Base-by-base conservation (phyloP, 805 yeast genomes). In the Yamadazyma olivae region DNA sequence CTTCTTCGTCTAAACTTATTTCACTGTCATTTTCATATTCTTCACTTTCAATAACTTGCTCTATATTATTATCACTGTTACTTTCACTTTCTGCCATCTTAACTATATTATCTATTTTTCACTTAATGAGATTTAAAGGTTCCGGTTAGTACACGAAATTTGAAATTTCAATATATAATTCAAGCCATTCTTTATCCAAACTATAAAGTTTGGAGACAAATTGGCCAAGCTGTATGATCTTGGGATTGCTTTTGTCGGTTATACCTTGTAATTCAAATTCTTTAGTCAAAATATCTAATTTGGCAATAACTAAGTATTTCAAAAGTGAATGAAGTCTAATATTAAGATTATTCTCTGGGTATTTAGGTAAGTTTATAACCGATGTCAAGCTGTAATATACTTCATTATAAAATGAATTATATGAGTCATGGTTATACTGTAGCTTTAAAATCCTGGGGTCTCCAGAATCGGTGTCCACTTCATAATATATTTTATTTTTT, bases 1-100 rank as follows among this genome's bases (percentile, higher is more conserved):
- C 74, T 22, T 67, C 71, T 44, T 65, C 71, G 29, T 67, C 71
- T 15, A 67, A 50, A 43, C 70, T 62, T 6, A 65, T 62, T 40
- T 66, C 72, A 31, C 66, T 60, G 6, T 36, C 38, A 28, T 41
- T 33, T 3, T 36, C 39, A 7, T 22, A 13, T 35, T 35, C 38
- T 16, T 33, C 36, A 3, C 16, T 23, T n/a, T n/a, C n/a, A n/a
- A n/a, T n/a, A n/a, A n/a, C n/a, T n/a, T n/a, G 12, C 21, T 27
- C 4, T 15, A 16, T 17, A 27, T 27, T 16, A 5, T 17, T 27
- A 27, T 26, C 6, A 6, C 29, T 27, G 9, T 8, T 24, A n/a
- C 27, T 24, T 24, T 8, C 14, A 6, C 14, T 14, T n/a, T n/a
- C n/a, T n/a, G n/a, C n/a, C n/a, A n/a, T n/a, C n/a, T n/a, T n/a